Conservation (phyloP, 768 basidiomycete species). For the Boletus vermiculosoides region DNA sequence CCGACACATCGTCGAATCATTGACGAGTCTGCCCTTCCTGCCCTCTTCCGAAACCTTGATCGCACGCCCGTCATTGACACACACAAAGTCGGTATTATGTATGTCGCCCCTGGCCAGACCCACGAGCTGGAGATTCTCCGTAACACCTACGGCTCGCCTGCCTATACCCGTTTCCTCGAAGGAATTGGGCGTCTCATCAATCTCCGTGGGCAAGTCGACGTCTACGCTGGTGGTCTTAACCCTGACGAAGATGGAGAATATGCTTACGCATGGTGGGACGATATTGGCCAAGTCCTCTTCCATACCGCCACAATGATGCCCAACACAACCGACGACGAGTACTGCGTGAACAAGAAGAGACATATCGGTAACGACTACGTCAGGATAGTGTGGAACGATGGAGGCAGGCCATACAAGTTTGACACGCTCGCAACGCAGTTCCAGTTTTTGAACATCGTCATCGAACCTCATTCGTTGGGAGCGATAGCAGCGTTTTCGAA, state of each 20-base stretch:
- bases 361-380: slow-evolving; percentile 98
- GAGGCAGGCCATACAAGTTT: slow-evolving; percentile 83
- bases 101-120: slow-evolving; percentile 89
- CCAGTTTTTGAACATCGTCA: slow-evolving; percentile 96
- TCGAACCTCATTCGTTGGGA: slow-evolving; percentile 88
- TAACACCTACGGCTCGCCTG: slow-evolving; percentile 91
- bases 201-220: slow-evolving; percentile 84
- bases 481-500: slow-evolving; percentile 84
- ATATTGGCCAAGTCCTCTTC: slow-evolving; percentile 91
- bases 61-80: slow-evolving; percentile 93
- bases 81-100: slow-evolving; percentile 94
- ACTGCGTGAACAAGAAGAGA: slow-evolving; percentile 82
- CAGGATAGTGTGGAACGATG: slow-evolving; percentile 97
- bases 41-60: slow-evolving; percentile 69
- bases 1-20: slow-evolving; percentile 45
- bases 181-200: slow-evolving; percentile 87
- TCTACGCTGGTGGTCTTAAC: slow-evolving; percentile 90
- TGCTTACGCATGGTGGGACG: slow-evolving; percentile 99
- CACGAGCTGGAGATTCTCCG: slow-evolving; percentile 81
- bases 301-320: slow-evolving; percentile 99
- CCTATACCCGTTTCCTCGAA: slow-evolving; percentile 90
- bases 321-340: slow-evolving; percentile 61
- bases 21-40: slow-evolving; percentile 52
- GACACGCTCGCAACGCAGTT: slow-evolving; percentile 92
- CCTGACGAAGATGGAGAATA: slow-evolving; percentile 93